phyloP scores from a whole-genome alignment of 805 yeast genomes.

The Saturnispora hagleri region DNA sequence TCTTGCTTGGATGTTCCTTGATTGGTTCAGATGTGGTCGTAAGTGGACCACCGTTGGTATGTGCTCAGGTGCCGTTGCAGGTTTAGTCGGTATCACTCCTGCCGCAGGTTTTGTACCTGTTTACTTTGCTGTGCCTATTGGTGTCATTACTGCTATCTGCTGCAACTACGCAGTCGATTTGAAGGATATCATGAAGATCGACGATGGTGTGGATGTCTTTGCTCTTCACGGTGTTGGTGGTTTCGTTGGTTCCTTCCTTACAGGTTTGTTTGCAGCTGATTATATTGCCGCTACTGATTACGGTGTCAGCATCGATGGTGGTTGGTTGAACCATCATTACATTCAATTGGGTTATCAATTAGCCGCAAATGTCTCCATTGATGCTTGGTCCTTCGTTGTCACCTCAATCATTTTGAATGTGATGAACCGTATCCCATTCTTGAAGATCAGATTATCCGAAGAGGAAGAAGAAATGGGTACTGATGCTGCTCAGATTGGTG shows the following conservation, averaged over 20 bases:
- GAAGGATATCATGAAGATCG: constrained; percentile 63
- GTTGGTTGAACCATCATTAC: constrained; percentile 81
- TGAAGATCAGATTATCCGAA: constrained; percentile 71
- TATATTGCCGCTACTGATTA: constrained; percentile 83
- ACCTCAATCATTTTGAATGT: constrained; percentile 58
- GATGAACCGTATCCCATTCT: constrained; percentile 71
- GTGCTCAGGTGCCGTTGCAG: constrained; percentile 90
- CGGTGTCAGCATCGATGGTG: constrained; percentile 56
- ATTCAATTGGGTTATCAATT: constrained; percentile 82
- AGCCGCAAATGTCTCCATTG: constrained; percentile 65
- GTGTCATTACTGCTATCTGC: constrained; percentile 62
- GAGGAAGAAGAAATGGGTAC: constrained; percentile 87
- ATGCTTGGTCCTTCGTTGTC: constrained; percentile 65
- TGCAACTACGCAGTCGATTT: constrained; percentile 84
- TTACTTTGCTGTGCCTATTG: constrained; percentile 79
- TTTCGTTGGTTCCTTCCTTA: constrained; percentile 67
- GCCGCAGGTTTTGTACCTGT: constrained; percentile 96
- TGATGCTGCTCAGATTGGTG: constrained; percentile 87
- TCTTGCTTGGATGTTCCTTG: constrained; percentile 88
- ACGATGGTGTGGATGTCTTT: constrained; percentile 93
- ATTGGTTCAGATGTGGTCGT: constrained; percentile 75
- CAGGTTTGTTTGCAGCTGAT: constrained; percentile 90
- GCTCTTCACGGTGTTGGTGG: constrained; percentile 95
- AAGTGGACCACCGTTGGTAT: constrained; percentile 92
- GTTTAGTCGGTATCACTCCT: constrained; percentile 92